Base-by-base conservation (phyloP, 495 filamentous ascomycete genomes). In the Penicillium paxilli region DNA sequence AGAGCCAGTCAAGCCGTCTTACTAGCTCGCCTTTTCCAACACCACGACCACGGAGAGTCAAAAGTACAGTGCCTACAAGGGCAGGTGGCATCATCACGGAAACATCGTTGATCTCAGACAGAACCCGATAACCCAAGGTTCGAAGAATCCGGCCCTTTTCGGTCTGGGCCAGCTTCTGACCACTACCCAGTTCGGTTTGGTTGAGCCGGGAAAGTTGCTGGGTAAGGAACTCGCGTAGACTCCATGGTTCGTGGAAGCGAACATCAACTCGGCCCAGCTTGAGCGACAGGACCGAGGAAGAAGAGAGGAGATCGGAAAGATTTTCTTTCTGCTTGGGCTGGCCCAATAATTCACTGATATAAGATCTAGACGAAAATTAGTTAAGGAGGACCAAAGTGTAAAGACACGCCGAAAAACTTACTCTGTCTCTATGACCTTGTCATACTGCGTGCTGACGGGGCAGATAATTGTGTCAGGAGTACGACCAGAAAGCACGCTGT, bases 51-150 rank as follows among this genome's bases (percentile, higher is more conserved):
- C 94, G 83, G 0, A 98, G 82, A 0, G 94, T 98, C 21, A 98
- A 78, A 0, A 98, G 79, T 1, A 98, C 90, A 0, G 94, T 98
- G 9, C 94, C 94, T 26, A 98, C 93, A 37, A 98, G 79, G 6
- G 93, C 90, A 0, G 94, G 96, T 4, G 94, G 94, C 94, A 98
- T 98, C 49, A 97, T 91, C 1, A 98, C 94, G 2, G 92, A 96
- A 2, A 96, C 93, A 24, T 87, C 80, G 66, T 98, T 98, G 74
- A 98, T 98, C 59, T 98, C 90, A 3, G 88, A 87, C 21, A 98
- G 77, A 11, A 97, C 91, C 54, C 87, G 88, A 68, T 96, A 98
- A 1, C 94, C 94, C 32, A 98, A 71, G 0, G 88, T 92, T 41
- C 91, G 78, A 4, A 98, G 73, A 16, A 97, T 72, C n/a, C 81